Conservation (phyloP, 2,329 filamentous ascomycete genomes). For the Leptographium wingfieldii region DNA sequence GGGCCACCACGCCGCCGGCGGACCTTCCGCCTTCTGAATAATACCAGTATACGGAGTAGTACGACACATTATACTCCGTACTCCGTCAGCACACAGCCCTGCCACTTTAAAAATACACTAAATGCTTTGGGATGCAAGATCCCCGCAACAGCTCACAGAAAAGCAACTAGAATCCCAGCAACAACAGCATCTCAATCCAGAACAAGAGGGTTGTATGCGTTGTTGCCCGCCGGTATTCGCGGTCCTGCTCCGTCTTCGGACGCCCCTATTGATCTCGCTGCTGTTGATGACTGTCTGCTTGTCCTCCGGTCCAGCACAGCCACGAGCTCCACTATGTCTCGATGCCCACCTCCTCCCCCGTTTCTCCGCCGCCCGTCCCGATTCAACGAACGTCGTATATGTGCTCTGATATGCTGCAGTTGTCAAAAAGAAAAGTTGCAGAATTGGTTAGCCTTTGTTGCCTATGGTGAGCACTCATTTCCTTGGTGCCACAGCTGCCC, state of each 20-base stretch:
- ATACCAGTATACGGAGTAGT: no score
- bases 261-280: neutral
- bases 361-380: neutral
- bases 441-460: neutral
- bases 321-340: conserved; percentile 4
- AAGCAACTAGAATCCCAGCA: no score
- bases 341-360: neutral
- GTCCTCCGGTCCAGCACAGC: conserved; percentile 5
- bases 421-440: neutral
- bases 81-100: no score
- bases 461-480: neutral
- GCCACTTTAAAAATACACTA: no score
- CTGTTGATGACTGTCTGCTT: neutral
- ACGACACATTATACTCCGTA: no score
- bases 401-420: conserved; percentile 5
- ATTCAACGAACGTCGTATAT: conserved; percentile 2
- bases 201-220: conserved; percentile 4
- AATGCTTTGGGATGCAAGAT: neutral
- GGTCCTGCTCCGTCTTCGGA: neutral
- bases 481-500: neutral
- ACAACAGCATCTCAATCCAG: conserved; percentile 2
- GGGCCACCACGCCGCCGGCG: no score
- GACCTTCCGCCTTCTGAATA: no score
- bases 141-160: neutral
- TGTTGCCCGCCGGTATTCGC: neutral